Base-by-base conservation (phyloP, 768 basidiomycete species). In the Boletus barrowsii region DNA sequence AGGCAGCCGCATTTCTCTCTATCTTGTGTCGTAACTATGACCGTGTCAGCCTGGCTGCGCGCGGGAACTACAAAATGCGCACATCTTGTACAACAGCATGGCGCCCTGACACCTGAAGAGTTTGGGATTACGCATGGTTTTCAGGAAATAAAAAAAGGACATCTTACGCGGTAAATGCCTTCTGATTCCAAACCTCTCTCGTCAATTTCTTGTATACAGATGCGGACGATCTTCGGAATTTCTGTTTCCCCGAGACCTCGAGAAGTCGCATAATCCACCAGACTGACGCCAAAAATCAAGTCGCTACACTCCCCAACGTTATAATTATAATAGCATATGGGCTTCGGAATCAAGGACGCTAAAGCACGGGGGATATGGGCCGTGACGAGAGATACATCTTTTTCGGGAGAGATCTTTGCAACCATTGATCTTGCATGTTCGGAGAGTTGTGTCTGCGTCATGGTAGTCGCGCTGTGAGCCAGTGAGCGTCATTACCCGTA, bases 201-300 rank as follows among this genome's bases (percentile, higher is more conserved):
- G 65, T 96, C 92, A 29, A 97, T 81, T 61, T 93, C 93, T 53
- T 81, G 76, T 48, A 94, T 84, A 68, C 91, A 94, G 37, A 93
- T 82, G 53, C 77, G 77, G 14, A 96, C 74, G 48, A 95, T 88
- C 69, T 84, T 88, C 0, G 94, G 94, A 32, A 89, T 76, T 10
- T 87, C 83, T 11, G 83, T 83, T 56, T 94, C 91, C 17, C 72
- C 75, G 17, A 91, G 73, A 41, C 82, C 82, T 57, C 92, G 83
- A 10, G 90, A 80, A 37, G 87, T 92, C 15, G 93, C 90, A 64
- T 97, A 96, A 65, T 95, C 93, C 39, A 88, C 85, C 53, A 97
- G 73, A 60, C 83, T 87, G 59, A 95, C 84, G 22, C 93, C 94
- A 65, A 96, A 97, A 33, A 95, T 89, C 24, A 97, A 72, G 69